Evolutionary conservation across 345 rosid genomes (phyloP).

Genomic region (Balakata baccata): DNA sequence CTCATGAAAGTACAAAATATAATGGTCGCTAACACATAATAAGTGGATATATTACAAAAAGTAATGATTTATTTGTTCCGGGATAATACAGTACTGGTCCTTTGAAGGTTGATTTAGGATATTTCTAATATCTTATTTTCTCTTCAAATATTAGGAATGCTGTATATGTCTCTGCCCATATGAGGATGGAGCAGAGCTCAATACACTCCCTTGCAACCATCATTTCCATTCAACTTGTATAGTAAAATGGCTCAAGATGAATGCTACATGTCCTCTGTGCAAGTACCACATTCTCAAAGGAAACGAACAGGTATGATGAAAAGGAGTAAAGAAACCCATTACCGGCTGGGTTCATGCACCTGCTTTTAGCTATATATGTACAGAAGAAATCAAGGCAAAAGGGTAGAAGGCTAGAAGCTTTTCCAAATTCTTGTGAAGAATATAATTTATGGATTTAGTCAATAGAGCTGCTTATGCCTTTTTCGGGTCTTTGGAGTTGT

Average conservation of each 20-base stretch:
- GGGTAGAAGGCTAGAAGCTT: not conserved
- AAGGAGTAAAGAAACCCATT: no score
- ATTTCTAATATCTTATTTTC: not conserved
- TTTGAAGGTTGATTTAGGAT: not conserved
- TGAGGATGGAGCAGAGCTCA: conserved; percentile 82
- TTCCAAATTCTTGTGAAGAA: conserved; percentile 12
- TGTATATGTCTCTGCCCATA: conserved; percentile 84
- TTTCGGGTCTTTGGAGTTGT: not conserved
- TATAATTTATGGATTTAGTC: conserved; percentile 7
- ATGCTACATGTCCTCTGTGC: conserved; percentile 98
- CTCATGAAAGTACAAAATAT: not conserved
- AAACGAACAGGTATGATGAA: conserved; percentile 52
- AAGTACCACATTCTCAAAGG: conserved; percentile 92
- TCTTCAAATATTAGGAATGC: conserved; percentile 56
- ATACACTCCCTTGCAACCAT: conserved; percentile 87
- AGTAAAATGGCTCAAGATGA: conserved; percentile 97
- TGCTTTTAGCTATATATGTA: not conserved
- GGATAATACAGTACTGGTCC: not conserved
- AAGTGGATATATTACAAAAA: not conserved
- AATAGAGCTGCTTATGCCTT: not conserved
- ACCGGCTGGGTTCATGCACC: not conserved
- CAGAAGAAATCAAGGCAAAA: conserved; percentile 10
- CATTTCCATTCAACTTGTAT: conserved; percentile 87
- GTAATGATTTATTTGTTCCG: no score
- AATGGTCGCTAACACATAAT: not conserved